Evolutionary conservation across 768 basidiomycete species (phyloP).

Genomic region (Pisolithus sp.): DNA sequence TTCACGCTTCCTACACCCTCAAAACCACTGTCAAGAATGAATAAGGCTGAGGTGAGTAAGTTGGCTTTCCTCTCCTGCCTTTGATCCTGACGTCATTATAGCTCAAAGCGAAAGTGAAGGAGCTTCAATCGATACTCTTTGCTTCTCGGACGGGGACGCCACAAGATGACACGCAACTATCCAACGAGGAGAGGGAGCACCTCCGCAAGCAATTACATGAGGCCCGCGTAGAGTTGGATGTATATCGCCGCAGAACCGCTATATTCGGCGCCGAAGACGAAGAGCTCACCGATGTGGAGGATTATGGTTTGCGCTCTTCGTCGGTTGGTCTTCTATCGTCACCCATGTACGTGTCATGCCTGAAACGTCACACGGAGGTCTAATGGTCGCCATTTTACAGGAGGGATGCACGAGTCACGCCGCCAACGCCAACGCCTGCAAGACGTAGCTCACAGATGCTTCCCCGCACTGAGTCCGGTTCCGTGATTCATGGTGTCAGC

Average conservation of each 20-base stretch:
- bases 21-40: conserved; percentile 30
- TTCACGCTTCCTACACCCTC: conserved; percentile 6
- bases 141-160: conserved; percentile 3
- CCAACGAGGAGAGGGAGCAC: conserved; percentile 23
- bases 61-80: neutral
- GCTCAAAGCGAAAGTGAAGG: conserved; percentile 25
- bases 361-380: neutral
- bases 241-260: conserved; percentile 1
- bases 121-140: conserved; percentile 15
- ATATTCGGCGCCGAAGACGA: conserved; percentile 3
- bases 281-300: conserved; percentile 8
- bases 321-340: neutral
- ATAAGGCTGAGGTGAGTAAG: conserved; percentile 36
- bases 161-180: conserved; percentile 4
- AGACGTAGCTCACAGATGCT: neutral
- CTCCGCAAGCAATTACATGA: conserved; percentile 26
- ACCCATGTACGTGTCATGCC: conserved; percentile 1
- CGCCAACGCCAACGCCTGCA: neutral
- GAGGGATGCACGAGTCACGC: neutral
- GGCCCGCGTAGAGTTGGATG: conserved; percentile 20
- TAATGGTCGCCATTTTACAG: neutral
- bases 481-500: conserved; percentile 40
- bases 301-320: neutral
- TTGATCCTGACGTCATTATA: conserved; percentile 3
- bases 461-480: conserved; percentile 41